Evolutionary conservation across 2,329 filamentous ascomycete species (phyloP).

Genomic region (Aspergillus tamarii): DNA sequence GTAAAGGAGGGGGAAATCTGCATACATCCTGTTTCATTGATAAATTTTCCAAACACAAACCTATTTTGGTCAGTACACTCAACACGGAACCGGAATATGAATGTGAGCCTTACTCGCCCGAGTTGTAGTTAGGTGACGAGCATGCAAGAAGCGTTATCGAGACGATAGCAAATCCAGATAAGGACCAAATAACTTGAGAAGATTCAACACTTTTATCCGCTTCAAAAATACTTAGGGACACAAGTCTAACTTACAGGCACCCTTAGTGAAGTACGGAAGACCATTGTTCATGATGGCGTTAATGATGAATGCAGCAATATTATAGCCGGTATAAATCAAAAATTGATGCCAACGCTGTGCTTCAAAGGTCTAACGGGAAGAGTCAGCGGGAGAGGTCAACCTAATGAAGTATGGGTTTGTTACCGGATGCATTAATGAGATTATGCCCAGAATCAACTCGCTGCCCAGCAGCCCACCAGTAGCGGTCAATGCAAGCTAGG

Average conservation of each 20-base stretch:
- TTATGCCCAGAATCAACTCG: constrained; percentile 67
- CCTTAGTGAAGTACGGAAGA: constrained; percentile 68
- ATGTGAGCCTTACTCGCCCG: constrained; percentile 56
- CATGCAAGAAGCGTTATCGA: constrained; percentile 70
- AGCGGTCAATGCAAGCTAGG: constrained; percentile 61
- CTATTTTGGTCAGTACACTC: constrained; percentile 24
- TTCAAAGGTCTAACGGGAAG: constrained; percentile 48
- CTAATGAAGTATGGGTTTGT: neutral
- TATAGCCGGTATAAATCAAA: constrained; percentile 70
- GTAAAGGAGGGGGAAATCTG: neutral
- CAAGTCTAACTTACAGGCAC: constrained; percentile 52
- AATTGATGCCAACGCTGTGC: constrained; percentile 71
- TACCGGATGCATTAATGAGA: constrained; percentile 62
- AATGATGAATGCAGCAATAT: constrained; percentile 62
- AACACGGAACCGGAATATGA: too few species aligned
- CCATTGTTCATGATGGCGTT: constrained; percentile 67
- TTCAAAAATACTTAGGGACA: neutral
- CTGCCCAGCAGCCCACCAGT: constrained; percentile 70
- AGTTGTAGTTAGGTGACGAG: constrained; percentile 66
- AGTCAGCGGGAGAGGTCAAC: neutral
- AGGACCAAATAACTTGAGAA: constrained; percentile 63
- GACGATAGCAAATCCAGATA: constrained; percentile 70
- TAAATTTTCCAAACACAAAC: constrained; percentile 64
- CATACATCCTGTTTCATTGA: constrained; percentile 68
- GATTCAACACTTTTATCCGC: neutral